Evolutionary conservation across 345 rosid species (phyloP), one percentile per base, ranked within the genome.

Genomic region (Brassica rapa): DNA sequence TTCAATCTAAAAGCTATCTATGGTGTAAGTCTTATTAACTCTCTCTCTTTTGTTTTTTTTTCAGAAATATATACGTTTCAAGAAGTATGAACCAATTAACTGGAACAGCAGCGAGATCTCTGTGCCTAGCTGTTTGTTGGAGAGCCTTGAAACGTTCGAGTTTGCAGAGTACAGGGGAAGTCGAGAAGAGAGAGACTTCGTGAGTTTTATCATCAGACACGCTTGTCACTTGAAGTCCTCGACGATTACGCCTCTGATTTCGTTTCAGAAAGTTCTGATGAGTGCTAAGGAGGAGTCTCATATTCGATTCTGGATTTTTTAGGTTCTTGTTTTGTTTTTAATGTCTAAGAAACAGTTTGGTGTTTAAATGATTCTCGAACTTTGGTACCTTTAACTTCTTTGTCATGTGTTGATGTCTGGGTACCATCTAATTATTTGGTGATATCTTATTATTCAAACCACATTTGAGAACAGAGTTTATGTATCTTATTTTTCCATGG

Each of bases 131-230:
- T 70, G 49, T 11, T 70, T 70, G 73, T 70, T 70, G 49, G 46
- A 55, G 43, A 53, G 73, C n/a, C 63, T 70, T 55, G 73, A 70
- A 33, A 55, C 43, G 19, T 70, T 70, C 63, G 64, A 70, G 64
- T 70, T 16, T 70, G 32, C 30, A 6, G 49, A 41, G 64, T 32
- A 70, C 51, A 70, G 19, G 2, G 49, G 51, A 70, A 55, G 30
- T 29, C 51, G 41, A 70, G 73, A 70, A 70, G 51, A 70, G 9
- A 51, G 73, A 19, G 73, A 70, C 57, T 70, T 70, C 11, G 73
- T 70, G 15, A 55, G 73, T 21, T 70, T 1, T 70, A 55, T 70
- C 73, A 10, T 70, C 7, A 70, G 19, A 21, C 39, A 70, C 35
- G 73, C 73, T 55, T 12, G 32, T 55, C 63, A 5, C 43, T 19